Base-by-base conservation (phyloP, 371 early-diverging fungal species). In the Mucor circinelloides region DNA sequence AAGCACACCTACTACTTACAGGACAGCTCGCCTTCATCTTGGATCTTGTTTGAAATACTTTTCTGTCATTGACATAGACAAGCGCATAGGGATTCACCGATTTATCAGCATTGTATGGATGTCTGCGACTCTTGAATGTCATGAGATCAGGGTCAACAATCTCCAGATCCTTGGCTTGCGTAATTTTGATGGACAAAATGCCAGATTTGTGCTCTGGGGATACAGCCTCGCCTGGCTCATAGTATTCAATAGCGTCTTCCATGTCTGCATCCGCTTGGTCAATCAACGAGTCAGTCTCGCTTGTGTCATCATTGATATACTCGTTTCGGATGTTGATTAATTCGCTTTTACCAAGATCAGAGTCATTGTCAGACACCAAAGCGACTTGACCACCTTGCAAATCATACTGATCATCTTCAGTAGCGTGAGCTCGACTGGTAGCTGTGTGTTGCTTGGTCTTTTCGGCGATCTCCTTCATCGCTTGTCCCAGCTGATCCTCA, bases 71-170 rank as follows among this genome's bases (percentile, higher is more conserved):
- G 25, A 78, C 44, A 58, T 78, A 78, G 13, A 76, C 23, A 10
- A 70, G 34, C 8, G 79, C 79, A 63, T 78, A 78, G 13, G 79
- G 79, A 40, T 67, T 71, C 9, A 78, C 76, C 2, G 71, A 46
- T 5, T 68, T 58, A 32, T 61, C 63, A 32, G 69, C 27, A 15
- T 61, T 75, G 42, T 78, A 78, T 2, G 78, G 78, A 27, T 78
- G 78, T 71, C 69, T 6, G 71, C 73, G 8, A 19, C 58, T 6
- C 46, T 65, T 52, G 30, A 32, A 38, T 67, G n/a, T 31, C 32
- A 62, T 50, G 1, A 78, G 44, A 57, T 70, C 67, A 8, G 75
- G 73, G 50, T 75, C 75, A 6, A 66, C 69, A 61, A 78, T 73
- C 55, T 78, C 78, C 31, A 78, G 52, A 21, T 78, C 78, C 13